These are phyloP conservation scores for Aspergillus kassunensis DNA, from an alignment of 495 filamentous ascomycete genomes.

Conservation along the genomic window DNA sequence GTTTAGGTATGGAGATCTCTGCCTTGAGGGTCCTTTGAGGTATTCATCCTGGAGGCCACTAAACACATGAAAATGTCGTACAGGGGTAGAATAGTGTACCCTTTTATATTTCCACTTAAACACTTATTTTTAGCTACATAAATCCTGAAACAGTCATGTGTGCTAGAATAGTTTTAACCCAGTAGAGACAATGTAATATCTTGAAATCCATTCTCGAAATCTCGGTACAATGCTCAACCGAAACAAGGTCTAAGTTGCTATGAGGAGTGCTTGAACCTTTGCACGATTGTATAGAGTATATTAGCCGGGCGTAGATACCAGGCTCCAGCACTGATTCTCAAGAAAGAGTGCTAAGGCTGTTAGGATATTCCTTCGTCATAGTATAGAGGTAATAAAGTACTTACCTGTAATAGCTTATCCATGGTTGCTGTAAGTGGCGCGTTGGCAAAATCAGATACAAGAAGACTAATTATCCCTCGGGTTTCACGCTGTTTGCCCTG, in stretches of 20 bases:
- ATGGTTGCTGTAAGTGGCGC: not conserved
- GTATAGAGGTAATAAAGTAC: not conserved
- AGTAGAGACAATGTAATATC: no score
- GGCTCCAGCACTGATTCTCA: not conserved
- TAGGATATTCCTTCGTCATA: not conserved
- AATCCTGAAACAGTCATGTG: no score
- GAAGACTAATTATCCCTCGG: slow-evolving; percentile 8
- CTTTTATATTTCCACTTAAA: not conserved
- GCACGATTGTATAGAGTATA: slow-evolving; percentile 5
- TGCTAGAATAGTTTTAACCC: no score
- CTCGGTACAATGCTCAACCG: no score
- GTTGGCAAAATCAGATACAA: slow-evolving; percentile 5
- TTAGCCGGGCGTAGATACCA: slow-evolving; percentile 10
- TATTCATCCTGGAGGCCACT: not conserved
- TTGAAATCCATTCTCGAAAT: no score
- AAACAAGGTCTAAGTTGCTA: no score
- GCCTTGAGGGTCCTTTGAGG: not conserved
- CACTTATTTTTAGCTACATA: no score
- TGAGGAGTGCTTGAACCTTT: not conserved
- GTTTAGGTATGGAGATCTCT: not conserved
- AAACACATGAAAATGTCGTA: not conserved
- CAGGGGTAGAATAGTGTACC: not conserved
- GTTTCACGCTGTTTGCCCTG: not conserved
- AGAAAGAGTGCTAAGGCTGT: slow-evolving; percentile 5
- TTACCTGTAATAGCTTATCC: slow-evolving; percentile 5